Percentiles rank a stretch among this genome's conserved stretches.
phyloP scores from a whole-genome alignment of 2,329 filamentous ascomycete species.

The Trichoderma sp. region DNA sequence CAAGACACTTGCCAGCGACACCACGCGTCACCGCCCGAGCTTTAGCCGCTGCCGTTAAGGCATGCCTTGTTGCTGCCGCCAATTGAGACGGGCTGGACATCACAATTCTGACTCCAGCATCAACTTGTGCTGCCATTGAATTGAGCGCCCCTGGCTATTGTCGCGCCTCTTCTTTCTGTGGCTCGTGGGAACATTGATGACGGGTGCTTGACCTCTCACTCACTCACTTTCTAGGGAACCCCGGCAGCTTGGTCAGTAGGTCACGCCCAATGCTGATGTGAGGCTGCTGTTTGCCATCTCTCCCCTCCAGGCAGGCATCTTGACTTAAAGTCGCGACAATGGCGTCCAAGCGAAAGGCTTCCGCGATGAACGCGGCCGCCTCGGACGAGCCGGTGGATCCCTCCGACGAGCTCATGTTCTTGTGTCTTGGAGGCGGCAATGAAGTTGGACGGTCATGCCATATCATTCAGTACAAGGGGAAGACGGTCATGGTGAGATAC shows the following conservation, averaged over 20 bases:
- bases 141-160: neutral
- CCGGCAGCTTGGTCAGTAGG: neutral
- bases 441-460: constrained; percentile 97
- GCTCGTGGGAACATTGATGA: neutral
- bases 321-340: constrained; percentile 53
- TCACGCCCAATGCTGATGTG: constrained; percentile 11
- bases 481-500: constrained; percentile 86
- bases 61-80: constrained; percentile 14
- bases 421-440: constrained; percentile 92
- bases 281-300: constrained; percentile 3
- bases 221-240: neutral
- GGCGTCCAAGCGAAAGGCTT: constrained; percentile 91
- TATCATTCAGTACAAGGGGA: constrained; percentile 98
- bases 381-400: constrained; percentile 89
- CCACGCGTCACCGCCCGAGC: constrained; percentile 23
- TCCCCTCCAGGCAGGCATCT: constrained; percentile 13
- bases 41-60: constrained; percentile 23
- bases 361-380: constrained; percentile 66
- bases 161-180: neutral
- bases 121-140: neutral
- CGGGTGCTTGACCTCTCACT: neutral
- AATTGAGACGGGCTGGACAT: constrained; percentile 14
- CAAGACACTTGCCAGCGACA: constrained; percentile 9
- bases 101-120: neutral
- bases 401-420: constrained; percentile 89